Conservation (phyloP, 495 filamentous ascomycete species). For the Daldinia decipiens region DNA sequence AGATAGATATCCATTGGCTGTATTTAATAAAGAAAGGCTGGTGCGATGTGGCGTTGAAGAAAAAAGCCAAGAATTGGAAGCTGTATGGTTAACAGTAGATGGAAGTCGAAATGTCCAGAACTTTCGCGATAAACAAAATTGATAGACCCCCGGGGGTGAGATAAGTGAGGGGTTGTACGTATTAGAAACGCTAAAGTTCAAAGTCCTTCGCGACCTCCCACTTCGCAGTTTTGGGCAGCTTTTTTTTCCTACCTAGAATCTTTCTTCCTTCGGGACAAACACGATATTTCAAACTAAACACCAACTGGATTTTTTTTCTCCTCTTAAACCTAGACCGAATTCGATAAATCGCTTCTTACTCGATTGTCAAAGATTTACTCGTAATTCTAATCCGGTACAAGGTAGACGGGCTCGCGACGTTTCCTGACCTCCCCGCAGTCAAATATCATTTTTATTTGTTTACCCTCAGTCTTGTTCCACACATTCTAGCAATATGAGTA, state of each 20-base stretch:
- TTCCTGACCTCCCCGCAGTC: slow-evolving; percentile 38
- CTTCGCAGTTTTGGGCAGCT: slow-evolving; percentile 48
- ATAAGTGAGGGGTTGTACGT: slow-evolving; percentile 37
- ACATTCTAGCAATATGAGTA: slow-evolving; percentile 58
- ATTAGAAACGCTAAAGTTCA: slow-evolving; percentile 37
- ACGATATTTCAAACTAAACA: slow-evolving; percentile 30
- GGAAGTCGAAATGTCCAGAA: slow-evolving; percentile 44
- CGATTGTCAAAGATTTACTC: slow-evolving; percentile 16
- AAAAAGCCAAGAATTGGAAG: slow-evolving; percentile 13
- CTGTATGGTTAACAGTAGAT: slow-evolving; percentile 3
- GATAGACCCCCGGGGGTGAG: slow-evolving; percentile 27
- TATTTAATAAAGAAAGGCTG: slow-evolving; percentile 7
- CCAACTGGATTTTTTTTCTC: slow-evolving; percentile 23
- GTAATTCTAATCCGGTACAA: slow-evolving; percentile 32
- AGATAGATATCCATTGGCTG: background rate
- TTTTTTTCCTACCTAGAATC: slow-evolving; percentile 35
- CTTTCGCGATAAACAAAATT: slow-evolving; percentile 19
- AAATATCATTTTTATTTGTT: slow-evolving; percentile 39
- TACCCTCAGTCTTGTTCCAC: slow-evolving; percentile 24
- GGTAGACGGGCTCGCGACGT: slow-evolving; percentile 38
- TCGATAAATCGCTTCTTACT: slow-evolving; percentile 18
- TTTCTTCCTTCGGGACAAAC: slow-evolving; percentile 27
- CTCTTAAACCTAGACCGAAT: slow-evolving; percentile 15
- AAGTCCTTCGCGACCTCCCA: slow-evolving; percentile 41
- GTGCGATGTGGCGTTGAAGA: slow-evolving; percentile 5